These are phyloP conservation scores for Clonostachys rosea DNA, from an alignment of 2,329 filamentous ascomycete species.

Conservation along the genomic window DNA sequence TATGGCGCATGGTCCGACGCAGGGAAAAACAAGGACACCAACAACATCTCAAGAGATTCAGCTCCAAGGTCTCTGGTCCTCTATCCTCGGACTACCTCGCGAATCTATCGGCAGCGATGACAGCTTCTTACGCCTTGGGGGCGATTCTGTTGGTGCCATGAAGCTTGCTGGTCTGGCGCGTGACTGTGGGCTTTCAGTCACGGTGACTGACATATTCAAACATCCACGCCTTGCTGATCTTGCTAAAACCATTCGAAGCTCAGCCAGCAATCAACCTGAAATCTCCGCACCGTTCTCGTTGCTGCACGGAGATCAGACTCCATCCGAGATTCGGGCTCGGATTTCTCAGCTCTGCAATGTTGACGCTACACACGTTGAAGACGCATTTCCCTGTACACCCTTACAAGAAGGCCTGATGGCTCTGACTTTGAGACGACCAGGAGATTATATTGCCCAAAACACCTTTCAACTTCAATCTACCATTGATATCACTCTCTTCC, in stretches of 20 bases:
- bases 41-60: background rate
- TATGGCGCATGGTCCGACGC: background rate
- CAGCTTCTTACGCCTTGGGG: constrained; percentile 49
- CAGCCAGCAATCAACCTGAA: no score
- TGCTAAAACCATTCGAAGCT: no score
- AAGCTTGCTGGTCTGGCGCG: constrained; percentile 44
- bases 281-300: no score
- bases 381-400: constrained; percentile 5
- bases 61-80: background rate
- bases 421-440: constrained; percentile 5
- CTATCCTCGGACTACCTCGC: background rate
- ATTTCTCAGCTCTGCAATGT: no score
- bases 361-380: constrained; percentile 1
- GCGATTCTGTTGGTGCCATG: constrained; percentile 50
- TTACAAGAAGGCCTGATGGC: constrained; percentile 9
- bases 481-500: background rate
- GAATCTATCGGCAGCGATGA: constrained; percentile 34
- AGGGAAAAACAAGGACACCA: background rate
- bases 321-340: no score
- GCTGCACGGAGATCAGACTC: no score
- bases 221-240: background rate
- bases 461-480: background rate
- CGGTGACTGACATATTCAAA: constrained; percentile 43
- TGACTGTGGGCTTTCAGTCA: constrained; percentile 32
- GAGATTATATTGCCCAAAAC: constrained; percentile 2